Evolutionary conservation across 2,329 filamentous ascomycete species (phyloP).

Genomic region (Alternaria tenuissima): DNA sequence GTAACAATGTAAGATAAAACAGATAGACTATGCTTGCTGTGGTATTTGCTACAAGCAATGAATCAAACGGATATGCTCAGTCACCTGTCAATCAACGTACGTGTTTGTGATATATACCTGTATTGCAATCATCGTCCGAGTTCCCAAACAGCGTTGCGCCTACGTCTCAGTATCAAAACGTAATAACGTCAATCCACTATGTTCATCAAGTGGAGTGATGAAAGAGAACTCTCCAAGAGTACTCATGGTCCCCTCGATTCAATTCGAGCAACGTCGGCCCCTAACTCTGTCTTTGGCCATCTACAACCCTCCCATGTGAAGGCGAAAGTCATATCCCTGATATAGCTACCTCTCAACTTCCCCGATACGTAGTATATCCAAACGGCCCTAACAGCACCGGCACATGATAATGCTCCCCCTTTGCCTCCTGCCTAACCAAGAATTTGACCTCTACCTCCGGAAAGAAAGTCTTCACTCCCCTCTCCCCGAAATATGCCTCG

Average conservation of each 20-base stretch:
- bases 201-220: neutral
- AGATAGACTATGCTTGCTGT: neutral
- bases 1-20: neutral
- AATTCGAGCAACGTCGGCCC: neutral
- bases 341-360: slow-evolving; percentile 48
- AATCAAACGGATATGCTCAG: neutral
- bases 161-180: neutral
- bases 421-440: slow-evolving; percentile 55
- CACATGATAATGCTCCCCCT: slow-evolving; percentile 76
- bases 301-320: neutral
- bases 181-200: neutral
- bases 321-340: neutral
- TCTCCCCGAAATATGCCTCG: slow-evolving; percentile 71
- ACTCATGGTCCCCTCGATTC: neutral
- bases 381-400: slow-evolving; percentile 79
- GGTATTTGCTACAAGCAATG: no score
- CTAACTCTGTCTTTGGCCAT: neutral
- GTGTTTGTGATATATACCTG: neutral
- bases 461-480: slow-evolving; percentile 64
- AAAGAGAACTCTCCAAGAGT: neutral
- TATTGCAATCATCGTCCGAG: neutral
- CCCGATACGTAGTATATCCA: slow-evolving; percentile 83
- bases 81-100: no score
- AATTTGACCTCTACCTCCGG: slow-evolving; percentile 66
- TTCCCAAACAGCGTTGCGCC: neutral